Percentiles rank a stretch among this genome's conserved stretches.
Conservation (phyloP, 2,329 filamentous ascomycete species). For the Lasiodiplodia hormozganensis region DNA sequence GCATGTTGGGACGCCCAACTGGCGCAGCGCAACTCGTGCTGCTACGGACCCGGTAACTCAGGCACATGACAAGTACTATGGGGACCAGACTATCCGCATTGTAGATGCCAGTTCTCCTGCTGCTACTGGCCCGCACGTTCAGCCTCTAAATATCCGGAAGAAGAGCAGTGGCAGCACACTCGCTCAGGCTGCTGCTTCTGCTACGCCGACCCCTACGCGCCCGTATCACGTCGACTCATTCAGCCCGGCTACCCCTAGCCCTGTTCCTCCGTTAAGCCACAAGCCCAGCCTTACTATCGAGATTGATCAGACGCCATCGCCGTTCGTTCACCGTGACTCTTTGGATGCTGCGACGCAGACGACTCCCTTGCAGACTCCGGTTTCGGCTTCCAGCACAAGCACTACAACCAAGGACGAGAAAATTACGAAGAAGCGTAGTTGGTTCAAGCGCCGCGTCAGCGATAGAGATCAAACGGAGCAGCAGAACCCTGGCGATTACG, state of each 20-base stretch:
- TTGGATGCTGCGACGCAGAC: constrained; percentile 18
- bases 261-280: constrained; percentile 10
- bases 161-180: constrained; percentile 43
- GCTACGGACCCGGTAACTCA: constrained; percentile 51
- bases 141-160: constrained; percentile 64
- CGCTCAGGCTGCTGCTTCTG: constrained; percentile 10
- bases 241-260: constrained; percentile 13
- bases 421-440: constrained; percentile 51
- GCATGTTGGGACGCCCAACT: constrained; percentile 34
- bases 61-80: constrained; percentile 32
- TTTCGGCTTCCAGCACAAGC: neutral
- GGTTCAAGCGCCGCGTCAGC: constrained; percentile 50
- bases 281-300: constrained; percentile 17
- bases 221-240: constrained; percentile 11
- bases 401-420: constrained; percentile 37
- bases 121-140: constrained; percentile 45
- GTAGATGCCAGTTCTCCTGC: constrained; percentile 60
- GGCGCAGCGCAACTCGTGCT: constrained; percentile 44
- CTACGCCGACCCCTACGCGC: constrained; percentile 12
- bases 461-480: constrained; percentile 44
- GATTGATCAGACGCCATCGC: constrained; percentile 1
- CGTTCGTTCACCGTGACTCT: constrained; percentile 7
- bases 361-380: constrained; percentile 2
- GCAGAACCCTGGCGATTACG: constrained; percentile 35
- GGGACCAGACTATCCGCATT: constrained; percentile 61